Percentiles rank a stretch among this genome's conserved stretches.
These are phyloP conservation scores for Sporormia fimetaria DNA, from an alignment of 495 filamentous ascomycete species.

Conservation along the genomic window DNA sequence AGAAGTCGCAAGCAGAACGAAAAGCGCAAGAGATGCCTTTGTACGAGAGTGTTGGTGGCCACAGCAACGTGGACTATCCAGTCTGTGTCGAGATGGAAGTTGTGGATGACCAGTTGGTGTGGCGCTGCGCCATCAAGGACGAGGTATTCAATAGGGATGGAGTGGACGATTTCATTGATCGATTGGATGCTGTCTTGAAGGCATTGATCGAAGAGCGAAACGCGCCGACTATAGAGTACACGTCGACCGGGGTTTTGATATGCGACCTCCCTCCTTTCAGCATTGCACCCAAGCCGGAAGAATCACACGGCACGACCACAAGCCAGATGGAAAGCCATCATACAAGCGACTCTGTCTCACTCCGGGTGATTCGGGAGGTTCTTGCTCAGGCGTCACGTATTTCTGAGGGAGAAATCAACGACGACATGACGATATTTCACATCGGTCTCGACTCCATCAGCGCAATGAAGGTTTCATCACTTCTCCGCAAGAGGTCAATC, in stretches of 20 bases:
- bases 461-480: constrained; percentile 59
- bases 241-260: constrained; percentile 36
- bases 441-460: constrained; percentile 86
- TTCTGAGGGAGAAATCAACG: constrained; percentile 47
- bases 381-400: constrained; percentile 55
- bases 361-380: constrained; percentile 48
- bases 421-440: constrained; percentile 62
- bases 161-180: constrained; percentile 37
- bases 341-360: constrained; percentile 31
- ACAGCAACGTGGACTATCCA: constrained; percentile 60
- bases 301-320: constrained; percentile 2
- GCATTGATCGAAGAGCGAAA: constrained; percentile 39
- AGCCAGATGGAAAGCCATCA: neutral
- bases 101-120: constrained; percentile 42
- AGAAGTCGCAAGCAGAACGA: constrained; percentile 31
- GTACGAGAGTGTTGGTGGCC: constrained; percentile 47
- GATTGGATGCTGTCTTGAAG: constrained; percentile 44
- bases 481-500: constrained; percentile 50
- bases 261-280: constrained; percentile 41
- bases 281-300: constrained; percentile 13
- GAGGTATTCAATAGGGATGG: constrained; percentile 37
- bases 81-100: constrained; percentile 71
- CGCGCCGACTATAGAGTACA: constrained; percentile 43
- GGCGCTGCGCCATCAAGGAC: constrained; percentile 59
- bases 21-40: constrained; percentile 23